Conservation (phyloP, 1,284 basidiomycete species). For the Stygiomarasmius scandens region DNA sequence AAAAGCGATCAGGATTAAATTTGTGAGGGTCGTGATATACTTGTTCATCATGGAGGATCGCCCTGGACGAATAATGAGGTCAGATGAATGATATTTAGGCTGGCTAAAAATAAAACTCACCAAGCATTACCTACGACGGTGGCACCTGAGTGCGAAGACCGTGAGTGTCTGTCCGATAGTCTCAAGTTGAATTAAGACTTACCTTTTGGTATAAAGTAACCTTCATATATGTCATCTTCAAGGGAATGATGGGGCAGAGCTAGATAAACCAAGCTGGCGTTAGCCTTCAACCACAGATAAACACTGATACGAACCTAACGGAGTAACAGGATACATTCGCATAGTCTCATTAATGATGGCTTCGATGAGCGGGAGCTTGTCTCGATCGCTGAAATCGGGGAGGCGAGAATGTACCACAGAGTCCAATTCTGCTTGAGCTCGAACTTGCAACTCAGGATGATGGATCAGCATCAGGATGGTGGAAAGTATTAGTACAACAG, state of each 20-base stretch:
- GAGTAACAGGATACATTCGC: constrained; percentile 31
- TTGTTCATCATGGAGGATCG: constrained; percentile 14
- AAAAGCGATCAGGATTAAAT: constrained; percentile 19
- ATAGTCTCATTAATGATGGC: constrained; percentile 39
- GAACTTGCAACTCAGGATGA: constrained; percentile 20
- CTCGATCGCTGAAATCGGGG: constrained; percentile 37
- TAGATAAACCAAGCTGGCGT: constrained; percentile 19
- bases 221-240: constrained; percentile 34
- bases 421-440: constrained; percentile 42
- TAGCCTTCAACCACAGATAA: constrained; percentile 11
- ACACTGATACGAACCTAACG: constrained; percentile 24
- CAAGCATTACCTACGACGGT: too few species aligned
- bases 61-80: constrained; percentile 2
- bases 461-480: too few species aligned
- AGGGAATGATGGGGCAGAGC: constrained; percentile 48
- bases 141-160: not conserved
- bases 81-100: not conserved
- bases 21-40: constrained; percentile 14
- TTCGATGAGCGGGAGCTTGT: constrained; percentile 35
- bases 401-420: constrained; percentile 36
- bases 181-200: constrained; percentile 42
- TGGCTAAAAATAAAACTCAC: too few species aligned
- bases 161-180: constrained; percentile 19
- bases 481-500: too few species aligned
- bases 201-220: constrained; percentile 45